Conservation (phyloP, 1,284 basidiomycete species). For the Meripilus lineatus region DNA sequence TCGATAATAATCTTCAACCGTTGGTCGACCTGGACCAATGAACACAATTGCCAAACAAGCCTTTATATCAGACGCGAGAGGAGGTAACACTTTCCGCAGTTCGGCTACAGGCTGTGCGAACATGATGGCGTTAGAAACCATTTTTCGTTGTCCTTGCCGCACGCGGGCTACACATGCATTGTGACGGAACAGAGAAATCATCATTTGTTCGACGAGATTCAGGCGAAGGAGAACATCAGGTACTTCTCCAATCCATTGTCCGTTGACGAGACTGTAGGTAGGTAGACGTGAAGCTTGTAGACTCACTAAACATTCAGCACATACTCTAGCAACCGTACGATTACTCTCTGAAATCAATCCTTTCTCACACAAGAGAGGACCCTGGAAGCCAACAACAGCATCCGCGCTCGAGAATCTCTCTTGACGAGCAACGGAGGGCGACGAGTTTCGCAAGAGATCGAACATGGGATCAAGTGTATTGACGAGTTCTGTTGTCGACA, state of each 20-base stretch:
- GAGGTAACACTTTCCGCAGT: slow-evolving; percentile 30
- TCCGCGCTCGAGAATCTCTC: too few species aligned
- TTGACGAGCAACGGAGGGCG: too few species aligned
- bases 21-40: slow-evolving; percentile 32
- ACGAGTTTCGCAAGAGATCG: too few species aligned
- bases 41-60: too few species aligned
- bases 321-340: not conserved
- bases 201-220: slow-evolving; percentile 27
- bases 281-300: too few species aligned
- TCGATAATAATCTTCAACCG: too few species aligned
- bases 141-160: too few species aligned
- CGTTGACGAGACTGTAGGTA: slow-evolving; percentile 28
- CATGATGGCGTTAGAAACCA: slow-evolving; percentile 32
- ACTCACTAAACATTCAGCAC: slow-evolving; percentile 9
- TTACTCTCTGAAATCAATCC: too few species aligned
- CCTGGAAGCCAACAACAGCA: too few species aligned
- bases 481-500: too few species aligned
- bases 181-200: slow-evolving; percentile 27
- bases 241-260: slow-evolving; percentile 34
- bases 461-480: too few species aligned
- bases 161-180: slow-evolving; percentile 28
- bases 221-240: slow-evolving; percentile 24
- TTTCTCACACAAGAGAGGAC: too few species aligned
- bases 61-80: slow-evolving; percentile 29
- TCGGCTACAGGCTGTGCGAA: slow-evolving; percentile 30